phyloP scores from a whole-genome alignment of 352 stramenopile species.

The Phytophthora idaei region DNA sequence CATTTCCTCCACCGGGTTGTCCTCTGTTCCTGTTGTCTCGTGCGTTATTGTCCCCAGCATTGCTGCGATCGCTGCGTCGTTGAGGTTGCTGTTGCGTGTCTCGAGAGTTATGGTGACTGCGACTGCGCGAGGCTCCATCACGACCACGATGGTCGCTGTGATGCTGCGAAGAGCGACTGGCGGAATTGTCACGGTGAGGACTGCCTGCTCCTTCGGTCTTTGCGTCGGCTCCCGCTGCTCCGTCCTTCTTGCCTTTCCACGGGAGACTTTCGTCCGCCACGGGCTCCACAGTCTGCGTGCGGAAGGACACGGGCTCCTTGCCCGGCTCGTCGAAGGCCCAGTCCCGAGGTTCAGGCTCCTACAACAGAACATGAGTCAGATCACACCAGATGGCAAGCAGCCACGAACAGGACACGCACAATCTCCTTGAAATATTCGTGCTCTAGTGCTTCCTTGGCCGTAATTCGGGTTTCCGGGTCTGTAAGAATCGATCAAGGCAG shows the following conservation, averaged over 20 bases:
- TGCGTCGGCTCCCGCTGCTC: constrained; percentile 24
- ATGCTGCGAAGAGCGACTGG: constrained; percentile 37
- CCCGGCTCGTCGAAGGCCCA: constrained; percentile 89
- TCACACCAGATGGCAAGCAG: neutral
- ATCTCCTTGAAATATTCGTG: constrained; percentile 95
- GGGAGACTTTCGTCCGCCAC: constrained; percentile 76
- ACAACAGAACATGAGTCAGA: constrained; percentile 3
- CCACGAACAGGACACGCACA: constrained; percentile 37
- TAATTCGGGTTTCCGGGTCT: constrained; percentile 91
- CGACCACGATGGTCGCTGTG: constrained; percentile 47
- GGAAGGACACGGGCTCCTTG: constrained; percentile 87
- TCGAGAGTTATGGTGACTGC: constrained; percentile 56
- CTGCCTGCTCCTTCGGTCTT: constrained; percentile 34
- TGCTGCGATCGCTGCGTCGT: constrained; percentile 53
- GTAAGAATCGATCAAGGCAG: constrained; percentile 10
- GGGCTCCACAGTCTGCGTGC: constrained; percentile 79
- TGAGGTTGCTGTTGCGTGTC: constrained; percentile 41
- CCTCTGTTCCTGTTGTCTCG: constrained; percentile 35
- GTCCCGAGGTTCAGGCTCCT: constrained; percentile 86
- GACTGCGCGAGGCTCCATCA: constrained; percentile 42
- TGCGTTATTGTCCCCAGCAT: constrained; percentile 34
- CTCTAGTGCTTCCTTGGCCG: constrained; percentile 89
- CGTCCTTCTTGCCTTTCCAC: constrained; percentile 73
- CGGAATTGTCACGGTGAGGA: constrained; percentile 40
- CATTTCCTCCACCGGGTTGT: constrained; percentile 24